Conservation (phyloP, 2,329 filamentous ascomycete species). For the Biscogniauxia marginata region DNA sequence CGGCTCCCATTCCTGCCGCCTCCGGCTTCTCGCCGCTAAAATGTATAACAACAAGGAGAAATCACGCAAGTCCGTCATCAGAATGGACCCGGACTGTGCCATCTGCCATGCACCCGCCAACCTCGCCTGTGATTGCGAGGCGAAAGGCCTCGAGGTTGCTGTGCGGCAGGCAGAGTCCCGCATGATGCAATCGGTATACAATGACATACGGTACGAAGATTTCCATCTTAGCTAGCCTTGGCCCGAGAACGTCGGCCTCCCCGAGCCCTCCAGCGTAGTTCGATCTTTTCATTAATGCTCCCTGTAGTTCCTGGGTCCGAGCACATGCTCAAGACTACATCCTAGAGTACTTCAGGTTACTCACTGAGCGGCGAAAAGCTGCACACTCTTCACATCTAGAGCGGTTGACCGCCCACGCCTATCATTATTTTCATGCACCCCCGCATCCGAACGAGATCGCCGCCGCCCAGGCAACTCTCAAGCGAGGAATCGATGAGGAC, state of each 20-base stretch:
- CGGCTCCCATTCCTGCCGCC: slow-evolving; percentile 28
- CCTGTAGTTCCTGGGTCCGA: slow-evolving; percentile 60
- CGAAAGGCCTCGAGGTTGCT: slow-evolving; percentile 61
- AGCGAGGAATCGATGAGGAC: slow-evolving; percentile 74
- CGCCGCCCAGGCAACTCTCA: slow-evolving; percentile 63
- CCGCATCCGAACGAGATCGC: slow-evolving; percentile 63
- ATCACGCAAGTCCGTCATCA: slow-evolving; percentile 49
- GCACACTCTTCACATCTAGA: slow-evolving; percentile 56
- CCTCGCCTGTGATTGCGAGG: slow-evolving; percentile 63
- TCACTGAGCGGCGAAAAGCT: slow-evolving; percentile 60
- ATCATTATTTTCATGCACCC: slow-evolving; percentile 55
- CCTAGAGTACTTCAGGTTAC: slow-evolving; percentile 61
- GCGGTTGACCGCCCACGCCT: slow-evolving; percentile 53
- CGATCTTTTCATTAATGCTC: neutral
- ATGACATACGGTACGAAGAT: slow-evolving; percentile 58
- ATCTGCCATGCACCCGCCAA: slow-evolving; percentile 62
- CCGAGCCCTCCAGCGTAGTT: slow-evolving; percentile 3
- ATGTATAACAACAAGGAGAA: slow-evolving; percentile 54
- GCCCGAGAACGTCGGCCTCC: slow-evolving; percentile 2
- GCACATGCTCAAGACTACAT: slow-evolving; percentile 67
- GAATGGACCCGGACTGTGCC: slow-evolving; percentile 69
- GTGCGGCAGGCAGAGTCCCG: slow-evolving; percentile 61
- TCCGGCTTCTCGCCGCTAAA: slow-evolving; percentile 40
- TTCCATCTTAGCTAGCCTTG: slow-evolving; percentile 1
- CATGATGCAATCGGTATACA: slow-evolving; percentile 63